Base-by-base conservation (phyloP, 768 basidiomycete genomes). In the Fomitopsis serialis region DNA sequence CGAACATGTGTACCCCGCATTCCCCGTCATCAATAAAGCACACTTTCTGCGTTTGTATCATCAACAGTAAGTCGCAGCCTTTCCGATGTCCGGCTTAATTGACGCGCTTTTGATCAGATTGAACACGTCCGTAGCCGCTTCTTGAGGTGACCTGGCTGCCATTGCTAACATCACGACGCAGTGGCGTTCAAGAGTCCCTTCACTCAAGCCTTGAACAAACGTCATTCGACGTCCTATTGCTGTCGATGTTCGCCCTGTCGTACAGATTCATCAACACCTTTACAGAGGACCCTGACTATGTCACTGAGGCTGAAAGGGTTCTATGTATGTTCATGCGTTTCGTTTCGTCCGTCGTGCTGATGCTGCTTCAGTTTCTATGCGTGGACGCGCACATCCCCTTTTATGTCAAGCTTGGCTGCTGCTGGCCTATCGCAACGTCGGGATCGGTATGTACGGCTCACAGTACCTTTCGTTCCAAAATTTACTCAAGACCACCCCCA, bases 1-100 rank as follows among this genome's bases (percentile, higher is more conserved):
- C 32, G 51, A 52, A 5, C 19, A 35, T 23, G 51, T 52, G 9
- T 42, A 52, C 29, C 51, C 51, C 13, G 45, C 42, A 17, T 52
- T 52, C 32, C 51, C 51, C 7, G 32, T 45, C 34, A 23, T 52
- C 7, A 44, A 34, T 19, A n/a, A 25, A 19, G 7, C 42, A 7
- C n/a, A n/a, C 24, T 44, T 52, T 25, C 25, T 29, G 22, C 25
- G 24, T 9, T 45, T 52, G 15, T 52, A 52, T 45, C 21, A 24
- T 35, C 51, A 45, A 29, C 25, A 21, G 51, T 52, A 35, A 52
- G 51, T n/a, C 42, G 42, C 2, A 9, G 11, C n/a, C 27, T 27
- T 52, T 24, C n/a, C 19, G 34, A 36, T 23, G 34, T 19, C 8
- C 13, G 2, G n/a, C 21, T 40, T 7, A 45, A 17, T 7, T 40